Conservation (phyloP, 2,329 filamentous ascomycete species). For the Phialophora tarda region DNA sequence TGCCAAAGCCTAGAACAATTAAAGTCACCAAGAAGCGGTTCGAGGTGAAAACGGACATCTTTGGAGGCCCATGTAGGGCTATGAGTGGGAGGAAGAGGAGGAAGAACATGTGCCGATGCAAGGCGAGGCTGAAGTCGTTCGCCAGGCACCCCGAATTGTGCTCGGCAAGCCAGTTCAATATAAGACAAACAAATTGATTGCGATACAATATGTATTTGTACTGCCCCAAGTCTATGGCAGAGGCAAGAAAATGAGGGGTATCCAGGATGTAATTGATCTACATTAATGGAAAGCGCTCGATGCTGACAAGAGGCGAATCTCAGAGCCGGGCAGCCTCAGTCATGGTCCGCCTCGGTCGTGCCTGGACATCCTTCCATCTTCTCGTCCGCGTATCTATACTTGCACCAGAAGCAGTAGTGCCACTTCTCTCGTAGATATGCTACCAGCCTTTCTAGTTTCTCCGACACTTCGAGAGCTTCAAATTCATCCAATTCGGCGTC, state of each 20-base stretch:
- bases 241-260: neutral
- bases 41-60: conserved; percentile 30
- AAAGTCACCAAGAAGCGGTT: conserved; percentile 25
- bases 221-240: neutral
- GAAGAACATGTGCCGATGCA: neutral
- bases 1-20: conserved; percentile 27
- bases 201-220: neutral
- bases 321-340: conserved; percentile 49
- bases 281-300: neutral
- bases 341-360: conserved; percentile 80
- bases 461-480: conserved; percentile 68
- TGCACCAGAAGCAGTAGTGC: conserved; percentile 96
- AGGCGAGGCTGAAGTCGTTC: conserved; percentile 21
- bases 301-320: neutral
- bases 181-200: neutral
- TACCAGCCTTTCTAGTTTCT: conserved; percentile 71
- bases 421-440: conserved; percentile 72
- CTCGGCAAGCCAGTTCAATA: neutral
- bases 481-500: conserved; percentile 83
- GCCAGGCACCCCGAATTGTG: neutral
- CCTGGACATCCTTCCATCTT: conserved; percentile 93
- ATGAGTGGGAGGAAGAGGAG: neutral
- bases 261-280: neutral
- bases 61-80: conserved; percentile 10
- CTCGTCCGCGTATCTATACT: conserved; percentile 70